A percentile compares a stretch with the other conserved stretches of the same genome.
Conservation (phyloP, 1,139 yeast species). For the Debaryomyces nepalensis region DNA sequence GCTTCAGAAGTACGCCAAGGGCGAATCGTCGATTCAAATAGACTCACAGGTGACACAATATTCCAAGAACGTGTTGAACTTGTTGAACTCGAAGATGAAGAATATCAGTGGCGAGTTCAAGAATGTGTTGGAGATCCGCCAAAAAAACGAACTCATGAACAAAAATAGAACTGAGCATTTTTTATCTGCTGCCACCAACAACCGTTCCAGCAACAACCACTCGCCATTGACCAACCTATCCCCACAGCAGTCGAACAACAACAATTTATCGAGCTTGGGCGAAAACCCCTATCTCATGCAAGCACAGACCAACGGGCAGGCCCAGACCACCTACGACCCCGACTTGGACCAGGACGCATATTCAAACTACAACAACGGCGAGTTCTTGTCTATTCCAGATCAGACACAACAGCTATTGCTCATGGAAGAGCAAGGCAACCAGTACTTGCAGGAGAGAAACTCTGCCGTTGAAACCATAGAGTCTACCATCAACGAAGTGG, state of each 20-base stretch:
- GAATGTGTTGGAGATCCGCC: constrained; percentile 83
- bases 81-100: constrained; percentile 86
- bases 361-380: constrained; percentile 34
- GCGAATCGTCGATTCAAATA: constrained; percentile 48
- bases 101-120: constrained; percentile 93
- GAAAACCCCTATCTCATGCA: constrained; percentile 49
- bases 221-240: constrained; percentile 28
- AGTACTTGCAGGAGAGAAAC: constrained; percentile 81
- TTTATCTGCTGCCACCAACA: constrained; percentile 54
- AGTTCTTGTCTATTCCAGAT: constrained; percentile 64
- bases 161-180: constrained; percentile 86
- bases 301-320: constrained; percentile 20
- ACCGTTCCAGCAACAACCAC: constrained; percentile 28
- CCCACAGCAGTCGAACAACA: constrained; percentile 2
- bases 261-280: constrained; percentile 26
- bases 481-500: constrained; percentile 94
- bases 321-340: constrained; percentile 36
- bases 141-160: constrained; percentile 79
- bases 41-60: constrained; percentile 70
- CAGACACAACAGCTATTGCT: constrained; percentile 76
- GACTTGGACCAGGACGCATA: constrained; percentile 43
- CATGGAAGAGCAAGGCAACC: constrained; percentile 74
- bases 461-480: constrained; percentile 95
- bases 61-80: constrained; percentile 82
- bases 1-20: constrained; percentile 59